These are phyloP conservation scores for Lippia alba DNA, from an alignment of 305 asterid genomes.

Conservation along the genomic window DNA sequence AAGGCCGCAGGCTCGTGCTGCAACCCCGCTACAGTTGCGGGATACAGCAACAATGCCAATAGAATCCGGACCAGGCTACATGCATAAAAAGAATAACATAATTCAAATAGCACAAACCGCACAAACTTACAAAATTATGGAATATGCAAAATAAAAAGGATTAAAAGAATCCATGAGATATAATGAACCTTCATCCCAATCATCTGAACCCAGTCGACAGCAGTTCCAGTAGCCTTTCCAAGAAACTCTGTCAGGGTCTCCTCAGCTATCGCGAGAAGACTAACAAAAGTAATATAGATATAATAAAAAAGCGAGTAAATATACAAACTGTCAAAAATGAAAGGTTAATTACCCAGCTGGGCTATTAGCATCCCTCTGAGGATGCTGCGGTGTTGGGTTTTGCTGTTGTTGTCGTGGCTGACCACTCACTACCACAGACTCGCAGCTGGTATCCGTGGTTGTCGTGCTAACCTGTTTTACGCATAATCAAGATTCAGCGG, in stretches of 20 bases:
- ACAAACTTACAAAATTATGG: background rate
- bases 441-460: conserved; percentile 73
- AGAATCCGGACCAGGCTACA: conserved; percentile 99
- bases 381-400: conserved; percentile 70
- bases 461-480: conserved; percentile 54
- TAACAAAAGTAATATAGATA: conserved; percentile 29
- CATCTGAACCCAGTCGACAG: conserved; percentile 93
- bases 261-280: conserved; percentile 85
- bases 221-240: conserved; percentile 95
- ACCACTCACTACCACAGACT: conserved; percentile 73
- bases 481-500: background rate
- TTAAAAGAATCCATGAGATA: background rate
- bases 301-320: no score
- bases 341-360: conserved; percentile 72
- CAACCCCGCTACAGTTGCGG: conserved; percentile 85
- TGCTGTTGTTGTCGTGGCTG: conserved; percentile 67
- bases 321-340: background rate
- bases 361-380: conserved; percentile 73
- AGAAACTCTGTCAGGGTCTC: conserved; percentile 94
- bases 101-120: background rate
- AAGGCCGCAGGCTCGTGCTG: conserved; percentile 97
- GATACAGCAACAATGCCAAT: conserved; percentile 94
- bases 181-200: conserved; percentile 82
- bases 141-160: background rate
- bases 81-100: conserved; percentile 8